phyloP scores from a whole-genome alignment of 2,329 filamentous ascomycete genomes.

The Colletotrichum simmondsii region DNA sequence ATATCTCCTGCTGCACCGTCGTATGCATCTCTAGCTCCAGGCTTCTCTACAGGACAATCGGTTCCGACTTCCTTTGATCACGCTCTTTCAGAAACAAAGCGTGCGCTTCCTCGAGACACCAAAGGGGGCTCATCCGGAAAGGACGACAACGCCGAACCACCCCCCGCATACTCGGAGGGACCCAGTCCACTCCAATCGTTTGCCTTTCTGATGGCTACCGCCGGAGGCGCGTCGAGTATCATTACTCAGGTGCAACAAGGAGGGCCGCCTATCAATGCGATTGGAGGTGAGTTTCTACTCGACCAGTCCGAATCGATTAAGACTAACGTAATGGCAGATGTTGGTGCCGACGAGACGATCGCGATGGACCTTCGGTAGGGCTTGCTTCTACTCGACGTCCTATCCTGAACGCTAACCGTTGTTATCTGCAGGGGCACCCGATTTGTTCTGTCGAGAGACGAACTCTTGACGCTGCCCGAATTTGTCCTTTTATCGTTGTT shows the following conservation, averaged over 20 bases:
- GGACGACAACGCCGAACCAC: slow-evolving; percentile 87
- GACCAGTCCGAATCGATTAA: background rate
- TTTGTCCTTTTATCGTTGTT: slow-evolving; percentile 98
- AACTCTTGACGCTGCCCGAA: slow-evolving; percentile 93
- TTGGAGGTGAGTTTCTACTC: slow-evolving; percentile 74
- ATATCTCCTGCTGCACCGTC: slow-evolving; percentile 59
- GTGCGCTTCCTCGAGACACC: slow-evolving; percentile 82
- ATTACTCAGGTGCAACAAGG: slow-evolving; percentile 99
- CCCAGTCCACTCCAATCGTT: slow-evolving; percentile 92
- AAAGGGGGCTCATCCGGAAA: slow-evolving; percentile 82
- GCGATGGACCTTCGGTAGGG: slow-evolving; percentile 90
- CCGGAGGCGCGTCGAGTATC: slow-evolving; percentile 96
- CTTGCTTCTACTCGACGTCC: background rate
- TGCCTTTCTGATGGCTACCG: slow-evolving; percentile 96
- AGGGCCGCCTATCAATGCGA: slow-evolving; percentile 86
- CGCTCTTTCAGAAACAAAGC: slow-evolving; percentile 80
- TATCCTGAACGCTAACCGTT: slow-evolving; percentile 39
- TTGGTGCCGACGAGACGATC: slow-evolving; percentile 91
- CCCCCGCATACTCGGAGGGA: slow-evolving; percentile 95
- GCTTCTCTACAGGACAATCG: slow-evolving; percentile 50
- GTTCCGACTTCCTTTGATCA: slow-evolving; percentile 57
- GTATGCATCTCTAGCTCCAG: slow-evolving; percentile 59
- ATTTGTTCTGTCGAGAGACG: slow-evolving; percentile 94
- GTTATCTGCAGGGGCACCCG: slow-evolving; percentile 77
- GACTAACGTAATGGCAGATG: slow-evolving; percentile 61